Evolutionary conservation across 129 eudicot species (phyloP).

Genomic region (Sambucus nigra): DNA sequence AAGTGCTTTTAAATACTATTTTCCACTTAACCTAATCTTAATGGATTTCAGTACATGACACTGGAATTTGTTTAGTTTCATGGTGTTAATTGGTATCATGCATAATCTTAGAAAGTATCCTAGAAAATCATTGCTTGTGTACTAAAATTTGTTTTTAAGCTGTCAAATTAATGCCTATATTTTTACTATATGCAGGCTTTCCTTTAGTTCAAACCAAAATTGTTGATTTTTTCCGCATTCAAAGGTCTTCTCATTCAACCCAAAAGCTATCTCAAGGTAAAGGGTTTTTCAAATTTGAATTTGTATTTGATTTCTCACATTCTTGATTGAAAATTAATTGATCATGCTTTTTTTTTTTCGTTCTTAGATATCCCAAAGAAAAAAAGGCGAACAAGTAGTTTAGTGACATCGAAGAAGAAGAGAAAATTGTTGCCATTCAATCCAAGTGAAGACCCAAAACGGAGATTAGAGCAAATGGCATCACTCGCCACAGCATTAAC

Average conservation of each 20-base stretch:
- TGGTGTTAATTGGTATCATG: too few relatives aligned
- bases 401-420: constrained; percentile 52
- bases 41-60: too few relatives aligned
- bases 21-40: too few relatives aligned
- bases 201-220: constrained; percentile 88
- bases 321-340: background rate
- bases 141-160: too few relatives aligned
- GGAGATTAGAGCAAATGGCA: constrained; percentile 80
- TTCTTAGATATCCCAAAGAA: constrained; percentile 36
- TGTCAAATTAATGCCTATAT: too few relatives aligned
- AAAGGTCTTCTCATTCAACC: constrained; percentile 36
- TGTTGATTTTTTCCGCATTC: constrained; percentile 87
- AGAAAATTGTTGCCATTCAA: constrained; percentile 62
- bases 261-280: constrained; percentile 40
- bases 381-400: constrained; percentile 41
- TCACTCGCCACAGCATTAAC: constrained; percentile 85
- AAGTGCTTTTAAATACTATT: too few relatives aligned
- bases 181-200: constrained; percentile 37
- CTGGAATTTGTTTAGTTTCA: too few relatives aligned
- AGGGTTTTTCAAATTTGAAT: background rate
- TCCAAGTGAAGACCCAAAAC: constrained; percentile 58
- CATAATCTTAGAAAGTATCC: too few relatives aligned
- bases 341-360: background rate
- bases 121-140: too few relatives aligned
- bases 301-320: background rate